These are phyloP conservation scores for Komagataella pseudopastoris DNA, from an alignment of 805 yeast genomes.

Conservation along the genomic window DNA sequence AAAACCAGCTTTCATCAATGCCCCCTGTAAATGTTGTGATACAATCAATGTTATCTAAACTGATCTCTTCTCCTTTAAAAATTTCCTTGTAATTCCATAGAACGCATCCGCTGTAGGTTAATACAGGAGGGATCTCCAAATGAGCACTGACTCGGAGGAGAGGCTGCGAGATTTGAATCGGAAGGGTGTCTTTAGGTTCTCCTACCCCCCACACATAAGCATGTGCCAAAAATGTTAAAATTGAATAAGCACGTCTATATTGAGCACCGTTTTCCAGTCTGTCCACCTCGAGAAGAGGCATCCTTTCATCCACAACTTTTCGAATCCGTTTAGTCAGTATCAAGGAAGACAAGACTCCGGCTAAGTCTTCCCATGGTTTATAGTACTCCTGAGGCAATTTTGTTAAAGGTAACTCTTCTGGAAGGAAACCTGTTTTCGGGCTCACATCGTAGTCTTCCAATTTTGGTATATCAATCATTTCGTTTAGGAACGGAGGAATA, in stretches of 20 bases:
- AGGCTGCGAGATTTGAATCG: slow-evolving; percentile 59
- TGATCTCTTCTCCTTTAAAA: slow-evolving; percentile 32
- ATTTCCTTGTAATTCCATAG: slow-evolving; percentile 77
- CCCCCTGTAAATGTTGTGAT: slow-evolving; percentile 82
- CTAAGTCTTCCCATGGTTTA: slow-evolving; percentile 68
- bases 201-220: slow-evolving; percentile 84
- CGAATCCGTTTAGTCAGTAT: slow-evolving; percentile 55
- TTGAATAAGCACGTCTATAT: slow-evolving; percentile 67
- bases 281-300: slow-evolving; percentile 43
- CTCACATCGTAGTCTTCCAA: slow-evolving; percentile 61
- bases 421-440: slow-evolving; percentile 65
- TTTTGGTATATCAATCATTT: slow-evolving; percentile 23
- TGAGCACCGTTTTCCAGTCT: slow-evolving; percentile 32
- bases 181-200: slow-evolving; percentile 47
- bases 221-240: slow-evolving; percentile 70
- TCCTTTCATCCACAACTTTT: slow-evolving; percentile 35
- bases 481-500: neutral
- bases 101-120: slow-evolving; percentile 77
- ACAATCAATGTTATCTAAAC: slow-evolving; percentile 61
- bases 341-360: slow-evolving; percentile 55
- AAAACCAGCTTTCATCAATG: slow-evolving; percentile 89
- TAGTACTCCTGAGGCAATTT: slow-evolving; percentile 49
- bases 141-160: slow-evolving; percentile 41
- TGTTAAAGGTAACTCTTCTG: slow-evolving; percentile 48
- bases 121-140: slow-evolving; percentile 72